Percentiles rank a stretch among this genome's conserved stretches.
These are phyloP conservation scores for Schizochytrium sp. DNA, from an alignment of 108 stramenopile species.

Conservation along the genomic window DNA sequence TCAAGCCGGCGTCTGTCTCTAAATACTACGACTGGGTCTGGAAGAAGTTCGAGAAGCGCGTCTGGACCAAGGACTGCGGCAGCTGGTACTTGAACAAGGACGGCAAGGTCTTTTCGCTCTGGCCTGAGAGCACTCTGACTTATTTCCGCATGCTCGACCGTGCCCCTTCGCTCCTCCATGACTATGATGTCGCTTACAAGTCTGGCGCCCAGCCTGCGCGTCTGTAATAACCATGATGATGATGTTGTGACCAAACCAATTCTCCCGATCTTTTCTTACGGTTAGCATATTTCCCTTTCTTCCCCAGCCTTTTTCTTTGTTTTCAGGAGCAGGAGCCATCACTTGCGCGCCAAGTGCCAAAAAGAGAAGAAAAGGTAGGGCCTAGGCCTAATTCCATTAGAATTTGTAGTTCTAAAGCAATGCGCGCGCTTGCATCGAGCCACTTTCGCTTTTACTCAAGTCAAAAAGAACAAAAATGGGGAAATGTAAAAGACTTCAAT, in stretches of 20 bases:
- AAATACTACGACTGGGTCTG: constrained; percentile 13
- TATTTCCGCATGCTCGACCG: not conserved
- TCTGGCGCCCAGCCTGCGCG: too few species aligned
- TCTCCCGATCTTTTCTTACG: too few species aligned
- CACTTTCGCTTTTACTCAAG: too few species aligned
- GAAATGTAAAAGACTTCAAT: not conserved
- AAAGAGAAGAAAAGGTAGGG: too few species aligned
- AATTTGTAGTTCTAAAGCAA: too few species aligned
- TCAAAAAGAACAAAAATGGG: not conserved
- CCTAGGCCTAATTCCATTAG: too few species aligned
- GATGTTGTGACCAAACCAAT: too few species aligned
- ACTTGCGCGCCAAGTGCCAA: too few species aligned
- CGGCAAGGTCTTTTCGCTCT: not conserved
- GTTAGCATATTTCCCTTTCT: too few species aligned
- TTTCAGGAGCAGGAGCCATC: too few species aligned
- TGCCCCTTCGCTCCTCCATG: not conserved
- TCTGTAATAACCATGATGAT: too few species aligned
- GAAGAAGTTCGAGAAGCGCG: constrained; percentile 16
- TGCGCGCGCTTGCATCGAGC: not conserved
- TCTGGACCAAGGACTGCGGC: not conserved
- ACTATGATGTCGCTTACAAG: not conserved
- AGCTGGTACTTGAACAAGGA: not conserved
- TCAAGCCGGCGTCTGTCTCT: not conserved
- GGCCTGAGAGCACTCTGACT: not conserved
- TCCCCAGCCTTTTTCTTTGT: too few species aligned